A percentile compares a stretch with the other conserved stretches of the same genome.
Conservation (phyloP, 495 filamentous ascomycete species). For the Penicillium tannophilum region DNA sequence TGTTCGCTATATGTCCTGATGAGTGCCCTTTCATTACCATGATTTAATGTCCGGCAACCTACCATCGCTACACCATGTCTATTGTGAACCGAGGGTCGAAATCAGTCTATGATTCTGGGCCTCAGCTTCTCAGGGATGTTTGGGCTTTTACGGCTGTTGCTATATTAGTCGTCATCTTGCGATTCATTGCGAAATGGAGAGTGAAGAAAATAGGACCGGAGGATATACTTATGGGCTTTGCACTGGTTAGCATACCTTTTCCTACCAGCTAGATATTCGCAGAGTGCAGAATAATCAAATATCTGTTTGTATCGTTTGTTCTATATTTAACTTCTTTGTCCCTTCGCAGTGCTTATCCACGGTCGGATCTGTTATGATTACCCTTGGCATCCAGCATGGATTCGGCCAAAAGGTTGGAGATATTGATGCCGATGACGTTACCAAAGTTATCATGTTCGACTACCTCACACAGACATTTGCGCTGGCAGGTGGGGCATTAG, state of each 20-base stretch:
- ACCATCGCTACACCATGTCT: constrained; percentile 13
- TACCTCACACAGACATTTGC: constrained; percentile 32
- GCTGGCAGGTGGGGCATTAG: constrained; percentile 24
- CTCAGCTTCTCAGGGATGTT: constrained; percentile 27
- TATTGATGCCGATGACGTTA: constrained; percentile 6
- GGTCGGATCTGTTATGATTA: constrained; percentile 30
- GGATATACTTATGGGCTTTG: constrained; percentile 30
- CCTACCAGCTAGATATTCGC: not conserved
- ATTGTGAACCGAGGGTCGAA: constrained; percentile 6
- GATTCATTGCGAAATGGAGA: constrained; percentile 28
- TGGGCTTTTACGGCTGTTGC: constrained; percentile 29
- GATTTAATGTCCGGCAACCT: not conserved
- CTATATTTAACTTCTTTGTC: constrained; percentile 7
- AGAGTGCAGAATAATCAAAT: not conserved
- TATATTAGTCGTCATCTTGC: constrained; percentile 21
- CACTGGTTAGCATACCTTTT: constrained; percentile 27
- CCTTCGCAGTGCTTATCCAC: constrained; percentile 21
- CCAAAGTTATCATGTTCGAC: constrained; percentile 30
- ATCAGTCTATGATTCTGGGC: constrained; percentile 14
- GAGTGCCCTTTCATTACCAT: not conserved
- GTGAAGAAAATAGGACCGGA: constrained; percentile 29
- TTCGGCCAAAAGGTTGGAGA: constrained; percentile 25
- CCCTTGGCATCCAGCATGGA: constrained; percentile 23
- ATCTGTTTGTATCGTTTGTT: not conserved
- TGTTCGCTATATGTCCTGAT: not conserved